phyloP scores from a whole-genome alignment of 768 basidiomycete genomes.

The Omphalotus guepiniiformis region DNA sequence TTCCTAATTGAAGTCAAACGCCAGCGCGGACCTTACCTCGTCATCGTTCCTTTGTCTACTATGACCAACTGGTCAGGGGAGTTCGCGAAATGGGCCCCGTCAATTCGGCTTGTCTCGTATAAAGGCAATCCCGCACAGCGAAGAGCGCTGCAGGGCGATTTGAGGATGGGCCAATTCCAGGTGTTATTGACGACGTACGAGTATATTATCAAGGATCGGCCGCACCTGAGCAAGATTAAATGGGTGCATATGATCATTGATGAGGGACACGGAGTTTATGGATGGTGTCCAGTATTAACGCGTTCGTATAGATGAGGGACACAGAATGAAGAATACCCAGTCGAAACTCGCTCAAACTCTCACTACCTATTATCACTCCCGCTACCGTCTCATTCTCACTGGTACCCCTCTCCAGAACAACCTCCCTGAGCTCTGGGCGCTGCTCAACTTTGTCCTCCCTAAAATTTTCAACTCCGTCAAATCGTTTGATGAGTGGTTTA shows the following conservation, averaged over 20 bases:
- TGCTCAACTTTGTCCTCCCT: conserved; percentile 92
- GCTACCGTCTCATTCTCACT: conserved; percentile 90
- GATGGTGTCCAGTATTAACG: background rate
- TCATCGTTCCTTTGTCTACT: conserved; percentile 93
- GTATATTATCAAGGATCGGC: conserved; percentile 97
- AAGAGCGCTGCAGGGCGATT: conserved; percentile 68
- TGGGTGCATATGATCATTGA: conserved; percentile 99
- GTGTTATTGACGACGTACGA: conserved; percentile 94
- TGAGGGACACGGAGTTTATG: conserved; percentile 36
- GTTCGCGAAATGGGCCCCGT: conserved; percentile 95
- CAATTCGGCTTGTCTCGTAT: conserved; percentile 75
- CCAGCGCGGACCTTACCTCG: conserved; percentile 91
- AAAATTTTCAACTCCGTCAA: conserved; percentile 99
- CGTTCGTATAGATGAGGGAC: conserved; percentile 72
- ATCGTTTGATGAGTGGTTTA: conserved; percentile 99
- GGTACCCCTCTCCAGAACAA: conserved; percentile 98
- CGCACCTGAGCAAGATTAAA: conserved; percentile 81
- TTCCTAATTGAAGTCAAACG: conserved; percentile 91
- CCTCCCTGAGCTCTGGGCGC: conserved; percentile 90
- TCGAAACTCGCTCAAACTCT: conserved; percentile 85
- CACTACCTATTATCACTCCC: conserved; percentile 88
- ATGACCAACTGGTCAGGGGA: conserved; percentile 98
- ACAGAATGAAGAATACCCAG: conserved; percentile 97
- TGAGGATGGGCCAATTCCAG: conserved; percentile 82
- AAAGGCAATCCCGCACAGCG: conserved; percentile 89